phyloP scores from a whole-genome alignment of 352 stramenopile genomes.

The Pythium dissimile region DNA sequence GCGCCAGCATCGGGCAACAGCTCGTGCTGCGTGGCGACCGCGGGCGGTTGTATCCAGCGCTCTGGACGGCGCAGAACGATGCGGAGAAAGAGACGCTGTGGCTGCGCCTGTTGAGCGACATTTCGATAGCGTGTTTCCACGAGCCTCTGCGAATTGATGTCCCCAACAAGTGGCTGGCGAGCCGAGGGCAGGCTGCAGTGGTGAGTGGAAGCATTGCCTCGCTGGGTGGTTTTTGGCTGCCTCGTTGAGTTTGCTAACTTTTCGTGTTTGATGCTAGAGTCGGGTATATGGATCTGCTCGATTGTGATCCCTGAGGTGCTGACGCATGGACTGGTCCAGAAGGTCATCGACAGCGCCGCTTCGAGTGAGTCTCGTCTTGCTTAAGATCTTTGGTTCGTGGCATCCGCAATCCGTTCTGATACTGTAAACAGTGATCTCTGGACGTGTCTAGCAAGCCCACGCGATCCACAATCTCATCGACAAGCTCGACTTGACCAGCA shows the following conservation, averaged over 20 bases:
- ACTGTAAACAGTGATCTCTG: neutral
- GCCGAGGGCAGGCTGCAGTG: neutral
- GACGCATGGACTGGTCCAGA: too few relatives aligned
- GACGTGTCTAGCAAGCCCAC: neutral
- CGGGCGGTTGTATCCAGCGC: slow-evolving; percentile 8
- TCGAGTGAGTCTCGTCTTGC: too few relatives aligned
- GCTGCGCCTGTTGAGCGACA: slow-evolving; percentile 8
- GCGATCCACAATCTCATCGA: slow-evolving; percentile 20
- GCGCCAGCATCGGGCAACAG: neutral
- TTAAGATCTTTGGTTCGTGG: neutral
- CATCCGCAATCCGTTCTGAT: neutral
- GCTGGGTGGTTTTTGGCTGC: neutral
- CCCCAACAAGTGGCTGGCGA: too few relatives aligned
- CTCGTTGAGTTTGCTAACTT: too few relatives aligned
- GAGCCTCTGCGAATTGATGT: slow-evolving; percentile 14
- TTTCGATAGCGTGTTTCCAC: slow-evolving; percentile 14
- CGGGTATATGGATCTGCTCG: too few relatives aligned
- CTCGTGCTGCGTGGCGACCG: neutral
- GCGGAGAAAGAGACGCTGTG: neutral
- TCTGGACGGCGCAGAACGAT: slow-evolving; percentile 2
- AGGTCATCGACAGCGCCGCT: too few relatives aligned
- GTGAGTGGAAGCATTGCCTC: neutral
- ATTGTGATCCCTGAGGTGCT: too few relatives aligned
- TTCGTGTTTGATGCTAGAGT: too few relatives aligned
- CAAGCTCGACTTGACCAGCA: slow-evolving; percentile 9